These are phyloP conservation scores for Oryza rufipogon DNA, from an alignment of 176 grass and related monocot genomes.

Conservation along the genomic window DNA sequence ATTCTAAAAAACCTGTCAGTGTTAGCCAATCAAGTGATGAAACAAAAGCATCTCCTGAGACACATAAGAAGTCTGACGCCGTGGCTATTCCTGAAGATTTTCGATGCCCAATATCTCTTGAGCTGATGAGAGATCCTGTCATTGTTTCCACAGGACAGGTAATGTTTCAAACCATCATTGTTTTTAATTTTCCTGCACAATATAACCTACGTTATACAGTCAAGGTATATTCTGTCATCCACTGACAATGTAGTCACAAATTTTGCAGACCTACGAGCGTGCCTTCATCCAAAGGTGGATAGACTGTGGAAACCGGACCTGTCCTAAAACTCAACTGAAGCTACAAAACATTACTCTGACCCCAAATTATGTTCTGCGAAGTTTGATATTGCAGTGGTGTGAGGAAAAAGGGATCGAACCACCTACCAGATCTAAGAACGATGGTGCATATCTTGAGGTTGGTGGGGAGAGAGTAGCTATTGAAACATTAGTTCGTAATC, in stretches of 20 bases:
- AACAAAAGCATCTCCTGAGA: conserved; percentile 38
- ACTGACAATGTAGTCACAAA: conserved; percentile 37
- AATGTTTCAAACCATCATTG: conserved; percentile 19
- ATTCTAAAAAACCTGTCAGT: conserved; percentile 33
- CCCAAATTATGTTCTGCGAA: conserved; percentile 88
- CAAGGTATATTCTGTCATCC: conserved; percentile 35
- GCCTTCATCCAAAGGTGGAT: conserved; percentile 98
- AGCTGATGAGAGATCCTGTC: conserved; percentile 90
- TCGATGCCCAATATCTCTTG: conserved; percentile 89
- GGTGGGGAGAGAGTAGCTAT: conserved; percentile 68
- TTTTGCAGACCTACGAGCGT: conserved; percentile 80
- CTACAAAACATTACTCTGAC: conserved; percentile 86
- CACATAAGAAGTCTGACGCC: conserved; percentile 63
- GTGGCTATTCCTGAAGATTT: conserved; percentile 85
- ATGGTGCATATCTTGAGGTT: conserved; percentile 71
- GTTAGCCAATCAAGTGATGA: conserved; percentile 36
- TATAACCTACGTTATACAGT: neutral
- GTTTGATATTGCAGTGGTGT: conserved; percentile 94
- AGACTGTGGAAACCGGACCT: conserved; percentile 83
- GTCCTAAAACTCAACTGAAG: conserved; percentile 96
- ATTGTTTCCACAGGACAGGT: conserved; percentile 99
- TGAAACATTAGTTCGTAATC: conserved; percentile 67
- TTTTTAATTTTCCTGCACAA: neutral
- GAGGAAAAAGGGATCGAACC: conserved; percentile 79
- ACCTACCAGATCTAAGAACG: conserved; percentile 65